Evolutionary conservation across 352 stramenopile species (phyloP).

Genomic region (Aphanomyces euteiches): DNA sequence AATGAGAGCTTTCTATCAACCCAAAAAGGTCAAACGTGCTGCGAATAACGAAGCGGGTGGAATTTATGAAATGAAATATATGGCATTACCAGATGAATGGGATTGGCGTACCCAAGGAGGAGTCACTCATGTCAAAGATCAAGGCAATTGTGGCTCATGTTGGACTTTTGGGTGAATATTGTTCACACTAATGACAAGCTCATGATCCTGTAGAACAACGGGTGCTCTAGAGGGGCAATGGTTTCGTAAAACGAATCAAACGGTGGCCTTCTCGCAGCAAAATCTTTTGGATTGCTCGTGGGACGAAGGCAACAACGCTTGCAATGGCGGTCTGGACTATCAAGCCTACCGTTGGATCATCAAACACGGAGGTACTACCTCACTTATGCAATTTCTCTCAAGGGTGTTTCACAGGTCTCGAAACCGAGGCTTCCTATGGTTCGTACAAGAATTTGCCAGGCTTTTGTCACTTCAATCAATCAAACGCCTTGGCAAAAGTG

Average conservation of each 20-base stretch:
- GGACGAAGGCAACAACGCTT: conserved; percentile 88
- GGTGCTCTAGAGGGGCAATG: conserved; percentile 71
- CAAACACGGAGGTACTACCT: conserved; percentile 52
- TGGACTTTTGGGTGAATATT: conserved; percentile 82
- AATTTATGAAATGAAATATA: conserved; percentile 41
- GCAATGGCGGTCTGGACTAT: conserved; percentile 86
- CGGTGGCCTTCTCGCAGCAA: conserved; percentile 85
- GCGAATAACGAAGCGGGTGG: conserved; percentile 56
- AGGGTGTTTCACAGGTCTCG: conserved; percentile 30
- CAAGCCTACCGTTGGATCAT: conserved; percentile 88
- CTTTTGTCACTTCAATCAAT: conserved; percentile 84
- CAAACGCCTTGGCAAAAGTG: conserved; percentile 67
- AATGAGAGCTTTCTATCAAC: conserved; percentile 46
- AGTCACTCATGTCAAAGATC: conserved; percentile 88
- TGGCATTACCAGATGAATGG: conserved; percentile 56
- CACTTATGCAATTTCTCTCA: not conserved
- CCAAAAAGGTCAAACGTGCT: conserved; percentile 42
- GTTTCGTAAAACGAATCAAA: conserved; percentile 64
- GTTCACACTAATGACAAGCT: not conserved
- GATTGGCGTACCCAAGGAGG: conserved; percentile 85
- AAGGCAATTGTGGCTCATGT: conserved; percentile 88
- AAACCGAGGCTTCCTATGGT: conserved; percentile 81
- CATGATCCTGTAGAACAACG: conserved; percentile 52
- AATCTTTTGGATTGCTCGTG: conserved; percentile 90
- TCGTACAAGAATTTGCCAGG: conserved; percentile 82